phyloP scores from a whole-genome alignment of 345 rosid genomes.

The Moricandia moricandioides region DNA sequence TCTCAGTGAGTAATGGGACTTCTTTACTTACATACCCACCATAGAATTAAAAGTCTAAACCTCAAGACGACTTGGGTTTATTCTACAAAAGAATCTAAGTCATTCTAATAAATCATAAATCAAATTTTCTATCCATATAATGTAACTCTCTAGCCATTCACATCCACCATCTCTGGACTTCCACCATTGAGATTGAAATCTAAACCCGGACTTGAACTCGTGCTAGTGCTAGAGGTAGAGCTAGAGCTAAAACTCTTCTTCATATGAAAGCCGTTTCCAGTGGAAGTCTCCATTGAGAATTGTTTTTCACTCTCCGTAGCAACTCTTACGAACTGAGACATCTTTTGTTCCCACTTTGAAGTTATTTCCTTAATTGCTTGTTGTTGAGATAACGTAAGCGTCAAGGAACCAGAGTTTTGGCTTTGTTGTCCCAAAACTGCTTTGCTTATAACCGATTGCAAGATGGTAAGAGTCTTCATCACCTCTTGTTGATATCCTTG shows the following conservation, averaged over 20 bases:
- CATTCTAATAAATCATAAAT: not conserved
- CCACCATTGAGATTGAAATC: conserved; percentile 2
- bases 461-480: conserved; percentile 25
- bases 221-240: conserved; percentile 15
- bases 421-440: conserved; percentile 17
- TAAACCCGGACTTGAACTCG: not conserved
- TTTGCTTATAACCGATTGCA: conserved; percentile 31
- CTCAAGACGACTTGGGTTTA: conserved; percentile 3
- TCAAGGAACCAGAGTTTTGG: conserved; percentile 19
- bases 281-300: conserved; percentile 4
- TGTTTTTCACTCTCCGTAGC: conserved; percentile 29
- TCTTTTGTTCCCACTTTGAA: conserved; percentile 31
- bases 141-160: conserved; percentile 14
- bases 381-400: conserved; percentile 36
- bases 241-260: conserved; percentile 8
- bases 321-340: conserved; percentile 28
- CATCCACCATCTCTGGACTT: not conserved
- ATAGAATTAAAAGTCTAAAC: not conserved
- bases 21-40: not conserved
- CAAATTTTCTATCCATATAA: too few relatives aligned
- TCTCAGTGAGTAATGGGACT: not conserved
- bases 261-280: conserved; percentile 2
- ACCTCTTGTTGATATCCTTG: conserved; percentile 38
- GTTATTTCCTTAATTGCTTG: conserved; percentile 27
- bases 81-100: not conserved